Base-by-base conservation (phyloP, 2,329 filamentous ascomycete genomes). In the Arthrobotrys megalospora region DNA sequence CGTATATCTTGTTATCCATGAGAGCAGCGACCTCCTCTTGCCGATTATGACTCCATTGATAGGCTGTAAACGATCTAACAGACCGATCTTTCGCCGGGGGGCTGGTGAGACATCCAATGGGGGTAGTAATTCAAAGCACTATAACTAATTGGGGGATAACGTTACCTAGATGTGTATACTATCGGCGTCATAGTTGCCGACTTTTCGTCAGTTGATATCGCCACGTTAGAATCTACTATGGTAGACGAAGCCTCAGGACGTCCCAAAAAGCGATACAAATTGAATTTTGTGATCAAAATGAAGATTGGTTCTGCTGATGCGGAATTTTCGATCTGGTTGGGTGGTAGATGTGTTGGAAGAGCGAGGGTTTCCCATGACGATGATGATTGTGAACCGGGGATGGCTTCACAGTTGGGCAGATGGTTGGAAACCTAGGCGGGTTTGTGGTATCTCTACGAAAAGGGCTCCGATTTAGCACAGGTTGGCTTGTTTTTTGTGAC, bases 281-380 rank as follows among this genome's bases (percentile, higher is more conserved):
- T 55, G 36, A 19, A 21, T 24, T 55, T 6, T 14, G 7, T 41
- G 1, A 21, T 67, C 3, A 67, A 67, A 28, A 67, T 67, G 64
- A 67, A 55, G 14, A 28, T 67, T 24, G 64, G 64, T 4, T 67
- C 64, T 21, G 64, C 64, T 10, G 64, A 67, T 45, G 64, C 64
- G 6, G 32, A 7, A 16, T 67, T 67, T 34, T 53, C 64, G 0
- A 34, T 24, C 28, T 67, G 64, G 64, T 10, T 53, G 3, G 8
- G 34, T 6, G 6, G 11, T n/a, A 38, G 21, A 16, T 67, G 64
- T 11, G 8, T 55, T 10, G 64, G 64, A 12, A 67, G 21, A 12
- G 34, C 47, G 2, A 34, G 48, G 5, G 38, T 67, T 16, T 53
- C 64, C 2, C 21, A 55, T 34, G 64, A 53, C n/a, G 36, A 66